Conservation (phyloP, 2,329 filamentous ascomycete species). For the Penicillium sp. region DNA sequence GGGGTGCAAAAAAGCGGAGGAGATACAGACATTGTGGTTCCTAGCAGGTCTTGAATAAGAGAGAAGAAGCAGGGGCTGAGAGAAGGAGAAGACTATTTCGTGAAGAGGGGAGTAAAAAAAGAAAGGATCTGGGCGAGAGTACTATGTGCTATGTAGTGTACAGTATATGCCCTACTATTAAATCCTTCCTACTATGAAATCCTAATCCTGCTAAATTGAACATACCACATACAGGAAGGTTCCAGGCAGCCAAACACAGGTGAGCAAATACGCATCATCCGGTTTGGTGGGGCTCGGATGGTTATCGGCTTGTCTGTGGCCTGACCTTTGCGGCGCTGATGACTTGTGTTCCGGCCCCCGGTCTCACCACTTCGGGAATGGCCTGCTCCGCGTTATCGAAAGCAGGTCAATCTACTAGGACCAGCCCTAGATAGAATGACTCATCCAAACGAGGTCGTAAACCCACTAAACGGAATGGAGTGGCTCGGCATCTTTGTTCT, state of each 20-base stretch:
- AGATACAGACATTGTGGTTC: slow-evolving; percentile 17
- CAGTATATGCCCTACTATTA: too few species aligned
- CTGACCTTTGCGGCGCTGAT: slow-evolving; percentile 1
- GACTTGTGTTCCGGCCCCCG: slow-evolving; percentile 2
- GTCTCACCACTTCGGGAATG: slow-evolving; percentile 10
- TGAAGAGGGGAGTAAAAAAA: background rate
- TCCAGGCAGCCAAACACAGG: background rate
- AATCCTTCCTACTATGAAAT: too few species aligned
- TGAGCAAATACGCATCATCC: too few species aligned
- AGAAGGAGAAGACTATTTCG: slow-evolving; percentile 4
- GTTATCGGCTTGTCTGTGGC: slow-evolving; percentile 6
- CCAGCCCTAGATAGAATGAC: too few species aligned
- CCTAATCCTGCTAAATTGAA: too few species aligned
- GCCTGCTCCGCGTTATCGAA: slow-evolving; percentile 5
- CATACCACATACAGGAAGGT: slow-evolving; percentile 1
- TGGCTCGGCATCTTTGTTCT: too few species aligned
- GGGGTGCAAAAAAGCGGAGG: background rate
- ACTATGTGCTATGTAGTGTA: background rate
- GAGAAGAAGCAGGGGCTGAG: background rate
- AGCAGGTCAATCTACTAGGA: too few species aligned
- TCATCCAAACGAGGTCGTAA: too few species aligned
- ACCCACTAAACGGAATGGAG: too few species aligned
- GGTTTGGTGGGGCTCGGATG: slow-evolving; percentile 11
- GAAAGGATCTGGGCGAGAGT: slow-evolving; percentile 7
- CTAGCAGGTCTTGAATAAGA: background rate